Conservation (phyloP, 495 filamentous ascomycete genomes). For the Aspergillus wentii region DNA sequence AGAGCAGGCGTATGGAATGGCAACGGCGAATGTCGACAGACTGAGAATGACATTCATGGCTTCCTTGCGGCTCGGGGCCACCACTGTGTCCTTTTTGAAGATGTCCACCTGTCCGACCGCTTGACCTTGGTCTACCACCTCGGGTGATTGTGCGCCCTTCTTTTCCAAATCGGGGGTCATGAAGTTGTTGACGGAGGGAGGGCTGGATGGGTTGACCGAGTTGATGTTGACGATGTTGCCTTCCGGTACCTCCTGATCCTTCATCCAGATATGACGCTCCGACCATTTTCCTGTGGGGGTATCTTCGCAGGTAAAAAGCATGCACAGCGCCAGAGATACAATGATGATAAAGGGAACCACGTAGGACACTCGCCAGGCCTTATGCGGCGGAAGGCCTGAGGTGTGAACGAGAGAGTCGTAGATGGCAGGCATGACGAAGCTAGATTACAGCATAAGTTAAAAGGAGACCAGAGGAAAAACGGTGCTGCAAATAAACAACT, state of each 20-base stretch:
- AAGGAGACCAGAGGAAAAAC: not conserved
- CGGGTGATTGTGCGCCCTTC: slow-evolving; percentile 30
- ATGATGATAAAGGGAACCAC: slow-evolving; percentile 80
- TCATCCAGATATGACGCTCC: slow-evolving; percentile 53
- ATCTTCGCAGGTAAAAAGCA: slow-evolving; percentile 76
- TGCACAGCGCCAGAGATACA: slow-evolving; percentile 53
- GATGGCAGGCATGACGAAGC: slow-evolving; percentile 92
- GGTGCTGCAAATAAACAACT: slow-evolving; percentile 4
- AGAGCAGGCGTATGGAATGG: slow-evolving; percentile 74
- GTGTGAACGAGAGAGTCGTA: slow-evolving; percentile 70
- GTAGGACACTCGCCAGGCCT: slow-evolving; percentile 82
- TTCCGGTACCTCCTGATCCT: slow-evolving; percentile 25
- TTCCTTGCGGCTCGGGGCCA: slow-evolving; percentile 60
- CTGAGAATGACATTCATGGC: slow-evolving; percentile 54
- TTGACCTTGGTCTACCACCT: slow-evolving; percentile 45
- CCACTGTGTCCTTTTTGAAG: slow-evolving; percentile 53
- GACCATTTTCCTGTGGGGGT: slow-evolving; percentile 81
- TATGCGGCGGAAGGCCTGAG: slow-evolving; percentile 53
- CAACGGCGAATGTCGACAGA: slow-evolving; percentile 61
- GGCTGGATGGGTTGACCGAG: slow-evolving; percentile 28
- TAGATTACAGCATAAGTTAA: slow-evolving; percentile 14
- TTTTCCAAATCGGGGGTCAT: slow-evolving; percentile 35
- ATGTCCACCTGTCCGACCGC: slow-evolving; percentile 51
- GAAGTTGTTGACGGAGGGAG: slow-evolving; percentile 36
- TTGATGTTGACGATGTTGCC: slow-evolving; percentile 53